Percentiles rank a stretch among this genome's conserved stretches.
These are phyloP conservation scores for Leishmania amazonensis DNA, from an alignment of 208 protist genomes.

Conservation along the genomic window DNA sequence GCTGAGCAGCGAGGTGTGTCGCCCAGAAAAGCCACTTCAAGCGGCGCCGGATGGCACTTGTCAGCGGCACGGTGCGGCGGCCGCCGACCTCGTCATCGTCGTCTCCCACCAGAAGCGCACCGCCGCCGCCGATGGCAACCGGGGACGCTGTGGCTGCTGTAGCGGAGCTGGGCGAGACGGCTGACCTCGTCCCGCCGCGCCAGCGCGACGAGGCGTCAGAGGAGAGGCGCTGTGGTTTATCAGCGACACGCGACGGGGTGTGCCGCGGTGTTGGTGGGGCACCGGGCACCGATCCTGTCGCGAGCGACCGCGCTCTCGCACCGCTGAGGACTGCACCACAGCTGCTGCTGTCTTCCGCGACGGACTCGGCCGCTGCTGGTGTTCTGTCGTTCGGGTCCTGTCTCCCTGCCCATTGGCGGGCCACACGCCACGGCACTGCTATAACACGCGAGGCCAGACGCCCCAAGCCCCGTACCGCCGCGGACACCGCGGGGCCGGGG, in stretches of 20 bases:
- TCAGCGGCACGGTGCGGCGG: background rate
- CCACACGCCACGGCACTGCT: slow-evolving; percentile 5
- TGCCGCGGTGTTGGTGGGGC: background rate
- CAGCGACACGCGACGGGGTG: background rate
- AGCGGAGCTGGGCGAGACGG: background rate
- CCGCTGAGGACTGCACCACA: background rate
- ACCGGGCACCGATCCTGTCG: background rate
- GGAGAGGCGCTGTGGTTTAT: background rate
- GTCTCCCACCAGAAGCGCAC: background rate
- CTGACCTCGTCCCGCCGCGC: background rate
- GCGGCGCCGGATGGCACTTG: background rate
- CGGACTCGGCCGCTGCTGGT: background rate
- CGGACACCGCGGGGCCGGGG: background rate
- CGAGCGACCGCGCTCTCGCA: background rate
- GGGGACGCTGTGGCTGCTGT: background rate
- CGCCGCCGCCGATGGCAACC: background rate
- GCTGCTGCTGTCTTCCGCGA: background rate
- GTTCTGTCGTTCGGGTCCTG: background rate
- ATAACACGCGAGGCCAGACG: background rate
- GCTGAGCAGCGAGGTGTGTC: background rate
- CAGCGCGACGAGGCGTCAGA: background rate
- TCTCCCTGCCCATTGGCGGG: background rate
- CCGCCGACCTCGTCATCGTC: slow-evolving; percentile 7
- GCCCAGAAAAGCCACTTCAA: slow-evolving; percentile 16
- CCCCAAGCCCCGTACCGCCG: background rate